Conservation (phyloP, 2,329 filamentous ascomycete species). For the Diaporthe sp. region DNA sequence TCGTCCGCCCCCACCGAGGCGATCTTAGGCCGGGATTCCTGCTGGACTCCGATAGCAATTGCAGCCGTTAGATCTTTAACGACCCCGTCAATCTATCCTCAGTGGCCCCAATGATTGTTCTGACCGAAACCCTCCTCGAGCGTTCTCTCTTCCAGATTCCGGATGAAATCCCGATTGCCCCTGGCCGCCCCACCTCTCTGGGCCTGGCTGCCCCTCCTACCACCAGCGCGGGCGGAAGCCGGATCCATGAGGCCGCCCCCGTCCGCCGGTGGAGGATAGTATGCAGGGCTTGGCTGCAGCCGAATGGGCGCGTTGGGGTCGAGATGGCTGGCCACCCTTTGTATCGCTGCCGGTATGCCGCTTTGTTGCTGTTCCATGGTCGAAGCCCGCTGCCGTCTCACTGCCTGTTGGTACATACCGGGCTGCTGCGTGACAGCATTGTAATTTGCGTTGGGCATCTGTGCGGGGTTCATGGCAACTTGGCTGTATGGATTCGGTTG, state of each 20-base stretch:
- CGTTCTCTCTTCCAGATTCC: constrained; percentile 93
- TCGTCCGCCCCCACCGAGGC: background rate
- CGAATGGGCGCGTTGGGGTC: constrained; percentile 96
- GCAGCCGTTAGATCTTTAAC: background rate
- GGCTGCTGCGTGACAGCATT: constrained; percentile 62
- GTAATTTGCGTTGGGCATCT: constrained; percentile 77
- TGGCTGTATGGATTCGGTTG: constrained; percentile 80
- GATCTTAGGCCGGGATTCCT: background rate
- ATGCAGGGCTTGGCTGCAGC: constrained; percentile 94
- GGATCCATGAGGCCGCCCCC: constrained; percentile 78
- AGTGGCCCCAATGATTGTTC: constrained; percentile 42
- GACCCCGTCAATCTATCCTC: constrained; percentile 12
- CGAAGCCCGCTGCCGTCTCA: constrained; percentile 86
- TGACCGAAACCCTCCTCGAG: constrained; percentile 85
- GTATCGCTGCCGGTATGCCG: constrained; percentile 92
- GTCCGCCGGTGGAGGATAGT: constrained; percentile 94
- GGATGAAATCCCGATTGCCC: constrained; percentile 88
- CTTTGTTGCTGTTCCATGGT: constrained; percentile 97
- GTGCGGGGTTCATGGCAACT: constrained; percentile 80
- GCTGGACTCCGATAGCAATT: background rate
- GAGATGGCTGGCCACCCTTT: constrained; percentile 94
- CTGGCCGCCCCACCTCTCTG: constrained; percentile 61
- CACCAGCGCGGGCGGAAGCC: constrained; percentile 65
- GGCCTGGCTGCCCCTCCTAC: constrained; percentile 82
- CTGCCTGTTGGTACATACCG: constrained; percentile 80